Conservation (phyloP, 169 alveolate species). For the Eimeria praecox region DNA sequence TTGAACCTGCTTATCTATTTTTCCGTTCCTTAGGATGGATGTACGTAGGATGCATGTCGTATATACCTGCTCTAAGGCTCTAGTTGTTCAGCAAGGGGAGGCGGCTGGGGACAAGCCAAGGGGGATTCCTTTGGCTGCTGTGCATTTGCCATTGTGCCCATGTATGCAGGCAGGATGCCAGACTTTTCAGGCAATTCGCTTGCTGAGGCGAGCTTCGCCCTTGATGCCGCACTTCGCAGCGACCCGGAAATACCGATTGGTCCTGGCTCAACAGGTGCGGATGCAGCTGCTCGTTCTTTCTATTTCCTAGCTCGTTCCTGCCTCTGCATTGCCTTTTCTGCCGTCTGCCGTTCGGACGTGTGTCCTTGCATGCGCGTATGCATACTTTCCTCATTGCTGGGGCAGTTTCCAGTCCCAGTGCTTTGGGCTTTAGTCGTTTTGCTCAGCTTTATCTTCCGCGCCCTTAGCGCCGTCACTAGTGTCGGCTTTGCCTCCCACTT, state of each 20-base stretch:
- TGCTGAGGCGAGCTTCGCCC: conserved; percentile 39
- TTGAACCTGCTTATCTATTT: background rate
- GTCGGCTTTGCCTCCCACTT: background rate
- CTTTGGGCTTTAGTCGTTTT: background rate
- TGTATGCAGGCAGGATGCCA: background rate
- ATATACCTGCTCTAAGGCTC: background rate
- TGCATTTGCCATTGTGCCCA: background rate
- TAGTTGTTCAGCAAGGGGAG: background rate
- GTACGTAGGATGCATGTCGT: background rate
- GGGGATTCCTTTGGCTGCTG: background rate
- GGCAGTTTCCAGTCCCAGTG: background rate
- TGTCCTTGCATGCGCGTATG: background rate
- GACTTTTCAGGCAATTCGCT: conserved; percentile 14
- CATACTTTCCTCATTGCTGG: background rate
- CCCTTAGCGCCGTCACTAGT: background rate
- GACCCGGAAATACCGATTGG: conserved; percentile 22
- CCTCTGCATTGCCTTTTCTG: background rate
- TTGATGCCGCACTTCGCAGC: conserved; percentile 40
- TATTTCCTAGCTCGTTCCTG: background rate
- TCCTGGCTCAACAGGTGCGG: conserved; percentile 35
- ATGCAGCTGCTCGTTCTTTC: background rate
- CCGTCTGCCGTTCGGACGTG: background rate
- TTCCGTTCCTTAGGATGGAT: background rate
- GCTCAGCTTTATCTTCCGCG: background rate
- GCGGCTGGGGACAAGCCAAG: background rate